Base-by-base conservation (phyloP, 805 yeast genomes). In the Nakazawaea wickerhamii region DNA sequence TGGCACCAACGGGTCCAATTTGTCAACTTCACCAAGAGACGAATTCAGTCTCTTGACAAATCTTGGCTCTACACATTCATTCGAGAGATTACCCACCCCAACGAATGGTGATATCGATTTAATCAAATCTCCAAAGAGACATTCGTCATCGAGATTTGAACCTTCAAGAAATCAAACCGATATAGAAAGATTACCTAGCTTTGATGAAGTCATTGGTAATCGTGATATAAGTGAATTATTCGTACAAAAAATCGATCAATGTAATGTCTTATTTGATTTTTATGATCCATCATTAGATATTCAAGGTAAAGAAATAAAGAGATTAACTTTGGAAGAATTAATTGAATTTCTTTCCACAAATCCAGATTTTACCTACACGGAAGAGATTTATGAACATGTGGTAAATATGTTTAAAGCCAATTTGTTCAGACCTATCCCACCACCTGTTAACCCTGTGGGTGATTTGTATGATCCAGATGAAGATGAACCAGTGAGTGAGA, bases 381-480 rank as follows among this genome's bases (percentile, higher is more conserved):
- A 89, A 48, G 93, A 84, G 52, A 85, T 91, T 83, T 93, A 93
- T 61, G 74, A 73, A 41, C 87, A 83, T 55, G 95, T 91, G 43
- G 89, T 90, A 32, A 75, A 75, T 18, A 91, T 93, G 97, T 93
- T 90, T 64, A 82, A 79, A 55, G 76, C 74, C 46, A 93, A 93
- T 63, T 72, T 93, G 43, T 90, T 93, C 63, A 77, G 99, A 57
- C 96, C 98, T 25, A 88, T 93, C 38, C 98, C 99, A 3, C 99
- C 99, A 1, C 97, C 98, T 1, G 96, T 90, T 28, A 93, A 93
- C 60, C 98, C 98, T 4, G 76, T 90, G 36, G 99, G 99, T 30
- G 99, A 93, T 50, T 77, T 91, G 30, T 93, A 77, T 62, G 99
- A 93, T 55, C 99, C 99, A 1, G 99, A 93, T 64, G 99, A 93